Conservation (phyloP, 768 basidiomycete species). For the Russula griseocarnosa region DNA sequence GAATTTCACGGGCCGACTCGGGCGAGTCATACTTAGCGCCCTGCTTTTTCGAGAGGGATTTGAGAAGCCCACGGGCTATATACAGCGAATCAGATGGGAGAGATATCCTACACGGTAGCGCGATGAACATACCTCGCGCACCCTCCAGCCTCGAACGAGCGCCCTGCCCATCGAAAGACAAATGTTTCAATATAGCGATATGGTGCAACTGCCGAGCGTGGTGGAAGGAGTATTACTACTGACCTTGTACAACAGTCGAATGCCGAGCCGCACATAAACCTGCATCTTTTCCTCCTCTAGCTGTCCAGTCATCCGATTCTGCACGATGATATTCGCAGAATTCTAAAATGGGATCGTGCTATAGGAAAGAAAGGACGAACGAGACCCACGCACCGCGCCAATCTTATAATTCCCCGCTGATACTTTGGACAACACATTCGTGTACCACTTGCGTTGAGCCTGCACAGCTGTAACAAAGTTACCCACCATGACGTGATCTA, state of each 20-base stretch:
- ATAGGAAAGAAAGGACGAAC: neutral
- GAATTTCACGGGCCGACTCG: constrained; percentile 80
- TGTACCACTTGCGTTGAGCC: constrained; percentile 97
- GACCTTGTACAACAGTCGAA: constrained; percentile 85
- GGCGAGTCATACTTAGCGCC: constrained; percentile 89
- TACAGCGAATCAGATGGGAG: neutral
- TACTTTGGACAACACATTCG: constrained; percentile 82
- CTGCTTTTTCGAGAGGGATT: constrained; percentile 89
- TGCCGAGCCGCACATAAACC: constrained; percentile 87
- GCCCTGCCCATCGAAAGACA: constrained; percentile 45
- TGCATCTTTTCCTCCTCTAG: constrained; percentile 99
- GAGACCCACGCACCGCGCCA: constrained; percentile 66
- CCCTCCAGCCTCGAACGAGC: constrained; percentile 88
- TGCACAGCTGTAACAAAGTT: constrained; percentile 93
- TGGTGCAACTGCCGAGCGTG: neutral
- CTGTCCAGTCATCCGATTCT: constrained; percentile 87
- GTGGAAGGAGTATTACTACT: neutral
- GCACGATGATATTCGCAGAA: constrained; percentile 96
- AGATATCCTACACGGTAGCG: neutral
- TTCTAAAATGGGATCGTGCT: constrained; percentile 49
- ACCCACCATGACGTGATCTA: constrained; percentile 85
- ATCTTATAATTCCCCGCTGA: constrained; percentile 83
- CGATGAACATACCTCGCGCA: constrained; percentile 54
- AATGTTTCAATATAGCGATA: constrained; percentile 1
- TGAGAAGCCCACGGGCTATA: constrained; percentile 76